These are phyloP conservation scores for Ensete ventricosum DNA, from an alignment of 176 grass and related monocot genomes.

Conservation along the genomic window DNA sequence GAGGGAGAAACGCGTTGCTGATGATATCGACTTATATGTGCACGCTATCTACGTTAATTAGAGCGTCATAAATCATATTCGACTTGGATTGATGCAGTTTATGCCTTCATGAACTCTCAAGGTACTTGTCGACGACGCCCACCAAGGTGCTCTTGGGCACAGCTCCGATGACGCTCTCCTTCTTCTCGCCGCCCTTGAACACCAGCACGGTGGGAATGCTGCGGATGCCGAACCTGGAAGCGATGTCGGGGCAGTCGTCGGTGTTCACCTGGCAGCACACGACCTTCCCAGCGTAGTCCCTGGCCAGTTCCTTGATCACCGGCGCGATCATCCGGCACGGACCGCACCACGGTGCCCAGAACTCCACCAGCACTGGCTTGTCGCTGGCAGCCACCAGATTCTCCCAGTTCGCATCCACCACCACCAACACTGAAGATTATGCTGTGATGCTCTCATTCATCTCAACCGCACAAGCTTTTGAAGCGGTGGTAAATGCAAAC, in stretches of 20 bases:
- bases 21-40: no score
- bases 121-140: constrained; percentile 65
- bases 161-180: constrained; percentile 83
- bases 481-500: background rate
- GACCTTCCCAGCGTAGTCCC: constrained; percentile 75
- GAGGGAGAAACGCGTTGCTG: no score
- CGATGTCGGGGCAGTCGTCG: constrained; percentile 64
- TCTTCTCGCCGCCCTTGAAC: constrained; percentile 86
- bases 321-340: constrained; percentile 93
- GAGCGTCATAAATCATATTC: no score
- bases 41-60: no score
- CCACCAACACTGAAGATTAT: constrained; percentile 37
- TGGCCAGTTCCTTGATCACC: constrained; percentile 80
- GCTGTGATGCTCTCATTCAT: background rate
- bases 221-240: constrained; percentile 60
- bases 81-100: no score
- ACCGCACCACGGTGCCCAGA: constrained; percentile 99
- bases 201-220: constrained; percentile 96
- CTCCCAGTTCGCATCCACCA: constrained; percentile 62
- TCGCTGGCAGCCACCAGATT: constrained; percentile 47
- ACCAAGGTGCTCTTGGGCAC: constrained; percentile 63
- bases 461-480: background rate
- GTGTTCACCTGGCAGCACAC: constrained; percentile 88
- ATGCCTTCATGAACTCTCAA: constrained; percentile 2
- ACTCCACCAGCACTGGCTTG: constrained; percentile 83